phyloP scores from a whole-genome alignment of 2,329 filamentous ascomycete genomes.

The Teratosphaeria epicoccoides region DNA sequence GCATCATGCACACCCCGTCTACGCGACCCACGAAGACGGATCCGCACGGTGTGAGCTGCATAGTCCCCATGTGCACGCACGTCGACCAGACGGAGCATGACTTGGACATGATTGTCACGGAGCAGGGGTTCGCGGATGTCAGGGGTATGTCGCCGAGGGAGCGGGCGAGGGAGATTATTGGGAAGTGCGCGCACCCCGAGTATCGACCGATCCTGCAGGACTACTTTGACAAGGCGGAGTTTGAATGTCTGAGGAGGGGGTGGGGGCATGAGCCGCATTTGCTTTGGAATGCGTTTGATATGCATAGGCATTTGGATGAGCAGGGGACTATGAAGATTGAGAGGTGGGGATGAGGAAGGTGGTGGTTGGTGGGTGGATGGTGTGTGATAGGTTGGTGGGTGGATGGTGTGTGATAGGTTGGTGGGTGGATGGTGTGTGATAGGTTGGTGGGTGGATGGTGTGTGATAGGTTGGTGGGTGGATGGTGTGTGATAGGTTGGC shows the following conservation, averaged over 20 bases:
- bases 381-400: not conserved
- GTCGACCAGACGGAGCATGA: slow-evolving; percentile 91
- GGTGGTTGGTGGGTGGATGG: not conserved
- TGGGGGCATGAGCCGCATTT: slow-evolving; percentile 86
- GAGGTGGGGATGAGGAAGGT: slow-evolving; percentile 39
- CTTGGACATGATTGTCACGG: slow-evolving; percentile 74
- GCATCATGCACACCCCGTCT: slow-evolving; percentile 86
- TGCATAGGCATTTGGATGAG: slow-evolving; percentile 73
- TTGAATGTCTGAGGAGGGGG: slow-evolving; percentile 72
- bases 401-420: no score
- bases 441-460: no score
- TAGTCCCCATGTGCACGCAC: slow-evolving; percentile 90
- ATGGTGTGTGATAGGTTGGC: no score
- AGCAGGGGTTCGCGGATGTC: slow-evolving; percentile 72
- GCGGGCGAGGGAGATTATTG: slow-evolving; percentile 73
- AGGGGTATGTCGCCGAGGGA: slow-evolving; percentile 70
- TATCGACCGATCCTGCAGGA: slow-evolving; percentile 72
- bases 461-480: no score
- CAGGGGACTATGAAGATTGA: slow-evolving; percentile 83
- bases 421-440: no score
- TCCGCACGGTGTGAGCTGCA: slow-evolving; percentile 70
- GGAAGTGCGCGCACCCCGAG: slow-evolving; percentile 75
- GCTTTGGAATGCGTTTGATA: slow-evolving; percentile 76
- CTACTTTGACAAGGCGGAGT: slow-evolving; percentile 79
- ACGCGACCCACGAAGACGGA: slow-evolving; percentile 73